Evolutionary conservation across 2,329 filamentous ascomycete genomes (phyloP), one percentile per base, ranked within the genome.

Genomic region (Lachnellula suecica): DNA sequence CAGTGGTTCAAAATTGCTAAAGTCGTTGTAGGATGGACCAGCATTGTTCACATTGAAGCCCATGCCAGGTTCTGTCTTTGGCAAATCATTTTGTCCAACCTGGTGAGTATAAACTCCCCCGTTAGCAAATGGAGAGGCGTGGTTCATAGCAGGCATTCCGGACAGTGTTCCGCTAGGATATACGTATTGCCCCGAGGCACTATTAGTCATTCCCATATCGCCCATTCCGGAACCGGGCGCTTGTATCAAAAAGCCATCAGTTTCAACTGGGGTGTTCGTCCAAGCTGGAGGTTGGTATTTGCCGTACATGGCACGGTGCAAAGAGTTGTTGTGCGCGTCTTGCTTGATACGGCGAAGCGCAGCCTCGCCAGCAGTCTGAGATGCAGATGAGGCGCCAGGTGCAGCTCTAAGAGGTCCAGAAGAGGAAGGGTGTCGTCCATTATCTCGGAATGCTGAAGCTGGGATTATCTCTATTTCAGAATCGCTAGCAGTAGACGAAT

Each of bases 401-500:
- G 24, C 15, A 31, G 31, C n/a, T 43, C 27, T 6, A 37, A 24
- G 24, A 20, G 29, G 44, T 29, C 46, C 37, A 29, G 15, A n/a
- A 7, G 31, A 41, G 9, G 31, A 29, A n/a, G 23, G 17, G 34
- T 58, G 52, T 24, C 60, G 56, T 23, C 60, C 56, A 54, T 67
- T 67, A 22, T 58, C 59, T 34, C 52, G 53, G 46, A 67, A 68
- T 2, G 52, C 61, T 3, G 60, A 56, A 10, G 61, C 23, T 10
- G 61, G 52, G 24, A 68, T 68, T 20, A 67, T 61, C 49, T 68
- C 65, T 31, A 67, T 49, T 22, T 66, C 64, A 11, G 63, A 66
- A 52, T 68, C 65, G 47, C 57, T 60, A 20, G 42, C 54, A 23
- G 11, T 43, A 8, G 58, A 57, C 8, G 51, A 58, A 27, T 63